These are phyloP conservation scores for Botrytis porri DNA, from an alignment of 2,329 filamentous ascomycete genomes.

Conservation along the genomic window DNA sequence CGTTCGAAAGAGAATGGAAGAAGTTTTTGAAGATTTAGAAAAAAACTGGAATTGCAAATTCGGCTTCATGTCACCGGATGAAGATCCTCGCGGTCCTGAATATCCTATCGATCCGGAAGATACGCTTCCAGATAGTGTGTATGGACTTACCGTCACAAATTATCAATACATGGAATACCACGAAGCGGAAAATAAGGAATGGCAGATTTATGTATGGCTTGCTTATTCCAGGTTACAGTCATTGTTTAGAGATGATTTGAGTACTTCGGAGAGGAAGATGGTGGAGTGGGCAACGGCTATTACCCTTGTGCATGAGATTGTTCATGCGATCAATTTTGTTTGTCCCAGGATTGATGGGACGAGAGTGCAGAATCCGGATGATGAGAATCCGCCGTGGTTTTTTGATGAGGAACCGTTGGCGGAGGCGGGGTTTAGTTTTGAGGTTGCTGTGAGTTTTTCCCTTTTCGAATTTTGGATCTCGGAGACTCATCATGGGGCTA, in stretches of 20 bases:
- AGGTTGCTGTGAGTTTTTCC: slow-evolving; percentile 22
- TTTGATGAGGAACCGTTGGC: slow-evolving; percentile 24
- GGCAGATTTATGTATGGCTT: slow-evolving; percentile 21
- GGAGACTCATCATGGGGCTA: not conserved
- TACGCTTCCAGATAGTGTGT: not conserved
- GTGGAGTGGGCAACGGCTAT: slow-evolving; percentile 23
- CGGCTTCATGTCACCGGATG: slow-evolving; percentile 21
- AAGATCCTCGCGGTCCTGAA: slow-evolving; percentile 19
- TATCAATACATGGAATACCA: slow-evolving; percentile 15
- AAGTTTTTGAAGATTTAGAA: not conserved
- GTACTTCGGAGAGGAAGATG: not conserved
- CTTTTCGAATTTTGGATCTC: not conserved
- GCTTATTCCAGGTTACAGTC: slow-evolving; percentile 1
- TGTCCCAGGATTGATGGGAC: not conserved
- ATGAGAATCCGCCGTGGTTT: slow-evolving; percentile 20
- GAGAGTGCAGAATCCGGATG: not conserved
- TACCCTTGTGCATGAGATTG: slow-evolving; percentile 24
- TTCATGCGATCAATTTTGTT: slow-evolving; percentile 21
- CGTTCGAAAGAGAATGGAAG: not conserved
- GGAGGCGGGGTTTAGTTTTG: slow-evolving; percentile 27
- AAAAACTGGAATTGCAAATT: slow-evolving; percentile 4
- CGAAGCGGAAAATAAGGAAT: not conserved
- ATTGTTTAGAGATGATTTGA: slow-evolving; percentile 22
- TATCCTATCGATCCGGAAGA: not conserved
- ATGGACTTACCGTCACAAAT: slow-evolving; percentile 18